These are phyloP conservation scores for Punica granatum DNA, from an alignment of 345 rosid species.

Conservation along the genomic window DNA sequence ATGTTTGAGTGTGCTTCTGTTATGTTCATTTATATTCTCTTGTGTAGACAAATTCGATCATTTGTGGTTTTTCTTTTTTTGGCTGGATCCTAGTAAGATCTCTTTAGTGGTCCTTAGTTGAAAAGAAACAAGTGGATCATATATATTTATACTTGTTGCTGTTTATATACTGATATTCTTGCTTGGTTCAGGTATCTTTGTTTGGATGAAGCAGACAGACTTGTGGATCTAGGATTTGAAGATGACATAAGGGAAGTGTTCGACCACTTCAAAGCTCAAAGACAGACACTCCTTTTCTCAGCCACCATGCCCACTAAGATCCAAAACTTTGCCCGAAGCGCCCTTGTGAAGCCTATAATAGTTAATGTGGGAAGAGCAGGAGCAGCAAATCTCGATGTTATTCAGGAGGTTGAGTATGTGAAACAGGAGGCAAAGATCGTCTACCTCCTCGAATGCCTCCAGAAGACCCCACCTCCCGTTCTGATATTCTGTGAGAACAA, in stretches of 20 bases:
- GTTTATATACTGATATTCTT: neutral
- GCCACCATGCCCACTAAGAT: conserved; percentile 96
- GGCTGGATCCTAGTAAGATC: neutral
- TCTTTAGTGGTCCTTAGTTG: neutral
- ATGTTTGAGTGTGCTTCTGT: neutral
- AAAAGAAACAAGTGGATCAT: neutral
- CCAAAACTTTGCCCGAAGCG: conserved; percentile 85
- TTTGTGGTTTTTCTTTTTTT: neutral
- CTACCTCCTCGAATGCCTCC: conserved; percentile 86
- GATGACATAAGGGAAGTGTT: conserved; percentile 96
- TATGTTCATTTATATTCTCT: neutral
- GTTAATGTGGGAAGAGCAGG: conserved; percentile 95
- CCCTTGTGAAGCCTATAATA: conserved; percentile 75
- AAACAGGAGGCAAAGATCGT: conserved; percentile 95
- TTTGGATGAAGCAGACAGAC: conserved; percentile 88
- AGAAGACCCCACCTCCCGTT: conserved; percentile 94
- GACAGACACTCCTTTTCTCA: conserved; percentile 86
- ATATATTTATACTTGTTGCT: neutral
- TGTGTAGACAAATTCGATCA: neutral
- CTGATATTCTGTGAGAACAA: conserved; percentile 91
- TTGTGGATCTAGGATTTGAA: conserved; percentile 95
- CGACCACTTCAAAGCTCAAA: conserved; percentile 85
- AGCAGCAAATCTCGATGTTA: conserved; percentile 95
- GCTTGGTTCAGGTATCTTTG: conserved; percentile 67
- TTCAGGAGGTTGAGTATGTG: conserved; percentile 94